phyloP scores from a whole-genome alignment of 2,329 filamentous ascomycete species.

The Pyrenophora seminiperda region DNA sequence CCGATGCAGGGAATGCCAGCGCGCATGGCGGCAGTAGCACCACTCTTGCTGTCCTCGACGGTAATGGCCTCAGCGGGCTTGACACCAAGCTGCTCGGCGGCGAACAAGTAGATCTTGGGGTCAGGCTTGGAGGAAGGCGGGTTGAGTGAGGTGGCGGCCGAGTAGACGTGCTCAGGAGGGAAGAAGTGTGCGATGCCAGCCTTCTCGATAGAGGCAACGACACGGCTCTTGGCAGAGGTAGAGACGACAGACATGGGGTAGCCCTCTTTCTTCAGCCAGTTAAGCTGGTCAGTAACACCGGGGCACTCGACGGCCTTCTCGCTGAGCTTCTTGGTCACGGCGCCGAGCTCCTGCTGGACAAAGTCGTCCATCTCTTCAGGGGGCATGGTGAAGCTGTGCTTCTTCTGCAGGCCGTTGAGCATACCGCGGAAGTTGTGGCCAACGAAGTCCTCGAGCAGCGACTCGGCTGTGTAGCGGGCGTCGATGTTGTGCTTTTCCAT shows the following conservation, averaged over 20 bases:
- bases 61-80: slow-evolving; percentile 74
- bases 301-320: slow-evolving; percentile 69
- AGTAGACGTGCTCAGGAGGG: slow-evolving; percentile 74
- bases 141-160: slow-evolving; percentile 76
- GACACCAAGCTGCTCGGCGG: slow-evolving; percentile 74
- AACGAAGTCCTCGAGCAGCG: slow-evolving; percentile 84
- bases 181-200: slow-evolving; percentile 83
- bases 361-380: slow-evolving; percentile 73
- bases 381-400: slow-evolving; percentile 73
- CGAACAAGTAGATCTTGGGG: slow-evolving; percentile 83
- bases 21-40: slow-evolving; percentile 75
- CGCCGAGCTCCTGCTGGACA: slow-evolving; percentile 77
- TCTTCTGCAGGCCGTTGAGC: slow-evolving; percentile 75
- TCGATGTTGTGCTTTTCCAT: slow-evolving; percentile 68
- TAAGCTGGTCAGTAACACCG: slow-evolving; percentile 70
- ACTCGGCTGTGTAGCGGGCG: slow-evolving; percentile 75
- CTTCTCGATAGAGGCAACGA: slow-evolving; percentile 78
- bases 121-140: slow-evolving; percentile 89
- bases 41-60: slow-evolving; percentile 87
- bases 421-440: slow-evolving; percentile 95
- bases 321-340: slow-evolving; percentile 80
- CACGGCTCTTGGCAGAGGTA: slow-evolving; percentile 77
- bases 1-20: slow-evolving; percentile 81
- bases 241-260: slow-evolving; percentile 82
- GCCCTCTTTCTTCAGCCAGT: slow-evolving; percentile 66